Evolutionary conservation across 768 basidiomycete species (phyloP), one percentile per base, ranked within the genome.

Genomic region (Phallus indusiatus): DNA sequence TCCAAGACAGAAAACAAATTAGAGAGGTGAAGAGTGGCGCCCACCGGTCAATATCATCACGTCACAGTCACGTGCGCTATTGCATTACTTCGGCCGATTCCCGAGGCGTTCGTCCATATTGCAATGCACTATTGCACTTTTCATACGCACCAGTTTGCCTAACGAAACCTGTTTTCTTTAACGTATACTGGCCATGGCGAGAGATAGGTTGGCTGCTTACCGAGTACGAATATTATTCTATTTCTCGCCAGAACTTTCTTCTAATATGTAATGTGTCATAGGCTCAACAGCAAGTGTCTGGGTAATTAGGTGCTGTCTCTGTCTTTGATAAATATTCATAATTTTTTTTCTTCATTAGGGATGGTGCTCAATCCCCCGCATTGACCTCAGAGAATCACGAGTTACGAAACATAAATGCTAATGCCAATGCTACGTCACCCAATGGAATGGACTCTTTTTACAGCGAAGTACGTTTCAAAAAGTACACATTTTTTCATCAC

Each of bases 191-290:
- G 42, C 22, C 22, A 61, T 63, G 62, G 47, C 60, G 7, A 56
- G 60, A 28, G 60, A 63, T 46, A 61, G 60, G 50, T 51, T 62
- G 18, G 61, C 61, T 28, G 61, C 60, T 22, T 49, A 60, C 52
- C 61, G 61, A 5, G 61, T 62, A 47, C 37, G 61, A 21, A 34
- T 28, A 53, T n/a, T n/a, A 14, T 10, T 4, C 4, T 11, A 42
- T 42, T n/a, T 11, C n/a, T n/a, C n/a, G 12, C 42, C n/a, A 4
- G 7, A 28, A 42, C 5, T 42, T 14, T 11, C 4, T 42, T 42
- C 42, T 42, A 42, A 42, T n/a, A n/a, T 11, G 12, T 42, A 42
- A 12, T 42, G n/a, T 11, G 12, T 10, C 12, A 12, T n/a, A 42
- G 42, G 12, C 42, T 42, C 42, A 42, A n/a, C 42, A 42, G 42